Evolutionary conservation across 177 flowering plant species (phyloP), one percentile per base, ranked within the genome.

Genomic region (Vitis hybrid): DNA sequence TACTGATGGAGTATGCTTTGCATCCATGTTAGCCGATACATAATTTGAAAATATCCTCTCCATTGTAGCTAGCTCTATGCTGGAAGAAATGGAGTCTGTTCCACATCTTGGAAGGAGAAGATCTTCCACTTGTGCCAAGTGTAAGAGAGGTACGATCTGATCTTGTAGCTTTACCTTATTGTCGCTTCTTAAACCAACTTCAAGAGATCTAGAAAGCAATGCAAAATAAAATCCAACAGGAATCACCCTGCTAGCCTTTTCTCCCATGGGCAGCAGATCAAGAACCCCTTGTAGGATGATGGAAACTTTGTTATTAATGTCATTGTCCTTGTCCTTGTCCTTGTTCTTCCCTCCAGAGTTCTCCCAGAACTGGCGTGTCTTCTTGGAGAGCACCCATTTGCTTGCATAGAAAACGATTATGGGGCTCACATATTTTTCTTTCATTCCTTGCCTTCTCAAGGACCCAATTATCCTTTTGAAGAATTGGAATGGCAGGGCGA

Each of bases 371-470:
- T 82, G 84, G 46, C 71, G 76, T 14, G 88, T 80, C 74, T 89
- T 84, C 73, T 79, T 79, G 1, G 90, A 83, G 49, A 89, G 78
- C 11, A 92, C 72, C 93, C 97, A 91, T 79, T 87, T 88, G 69
- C 84, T 87, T 30, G 97, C 95, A 63, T 91, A 94, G 86, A 92
- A 92, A 56, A 90, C 88, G n/a, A 92, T 78, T 30, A 94, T 81
- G 12, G 97, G 91, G 61, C 90, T 83, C 12, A 92, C 92, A 74
- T 84, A 91, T 66, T 88, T 94, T 58, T 94, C 98, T 80, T 84
- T 90, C 97, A 94, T 94, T 20, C 97, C 98, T 79, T 92, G 98
- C 78, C 94, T 76, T 80, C 98, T 87, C 69, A 94, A 58, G 58
- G 98, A 91, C 58, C 83, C 81, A 51, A 92, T 82, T 35, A 94